Base-by-base conservation (phyloP, 2,329 filamentous ascomycete genomes). In the Magnaporthiopsis incrustans region DNA sequence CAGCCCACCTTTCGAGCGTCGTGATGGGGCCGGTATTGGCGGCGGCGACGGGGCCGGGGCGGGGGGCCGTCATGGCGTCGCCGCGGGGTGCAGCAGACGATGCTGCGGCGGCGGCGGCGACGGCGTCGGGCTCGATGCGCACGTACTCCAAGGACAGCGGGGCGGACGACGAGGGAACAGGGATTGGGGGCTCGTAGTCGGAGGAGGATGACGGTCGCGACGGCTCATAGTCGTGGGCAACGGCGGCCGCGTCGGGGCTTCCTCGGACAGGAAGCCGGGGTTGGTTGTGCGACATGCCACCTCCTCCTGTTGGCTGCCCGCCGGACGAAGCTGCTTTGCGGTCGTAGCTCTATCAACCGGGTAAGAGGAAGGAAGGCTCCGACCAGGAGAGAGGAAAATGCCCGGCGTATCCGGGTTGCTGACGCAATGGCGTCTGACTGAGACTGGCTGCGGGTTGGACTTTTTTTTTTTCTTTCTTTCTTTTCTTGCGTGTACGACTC, bases 1-100 rank as follows among this genome's bases (percentile, higher is more conserved):
- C 75, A 27, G 83, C 81, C 82, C 85, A 88, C 69, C 77, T 78
- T 72, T 88, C 81, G 67, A 86, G 70, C 62, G 75, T 70, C 60
- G 81, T 82, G 70, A 78, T 60, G 22, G 58, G n/a, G 38, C 14
- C 15, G 38, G 38, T 6, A 5, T 44, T 15, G 38, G 14, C 38
- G 38, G 14, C 38, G 38, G 14, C 38, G 3, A 44, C 38, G 38
- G 38, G 38, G 38, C 38, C 67, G 66, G 67, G 66, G 33, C 26
- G 63, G 10, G 70, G 69, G 68, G 70, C 67, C 65, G 70, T 66
- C 68, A 73, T 74, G 62, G 38, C 61, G 38, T 62, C 61, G 38
- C 27, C 44, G 38, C 33, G 60, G 27, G 35, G 33, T 57, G 56
- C 56, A 18, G n/a, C 56, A 6, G 56, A 25, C 14, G 56, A 27